A percentile compares a stretch with the other conserved stretches of the same genome.
These are phyloP conservation scores for Globisporangium irregulare DNA, from an alignment of 352 stramenopile species.

Conservation along the genomic window DNA sequence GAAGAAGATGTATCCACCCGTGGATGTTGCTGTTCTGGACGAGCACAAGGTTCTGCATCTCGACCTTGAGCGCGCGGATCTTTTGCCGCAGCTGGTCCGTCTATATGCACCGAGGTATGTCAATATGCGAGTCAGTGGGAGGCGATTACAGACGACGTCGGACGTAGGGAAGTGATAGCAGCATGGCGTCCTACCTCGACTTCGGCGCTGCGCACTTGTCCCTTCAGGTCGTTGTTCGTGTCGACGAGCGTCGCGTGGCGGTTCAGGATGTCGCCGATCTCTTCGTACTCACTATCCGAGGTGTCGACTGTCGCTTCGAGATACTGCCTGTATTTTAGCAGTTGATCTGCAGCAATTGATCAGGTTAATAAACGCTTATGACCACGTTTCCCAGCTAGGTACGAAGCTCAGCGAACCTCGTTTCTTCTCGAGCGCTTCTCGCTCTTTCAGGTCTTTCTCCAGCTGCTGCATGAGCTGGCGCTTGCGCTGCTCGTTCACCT, in stretches of 20 bases:
- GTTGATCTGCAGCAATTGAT: constrained; percentile 28
- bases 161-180: background rate
- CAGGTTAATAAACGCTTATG: background rate
- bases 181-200: constrained; percentile 33
- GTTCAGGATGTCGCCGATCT: constrained; percentile 84
- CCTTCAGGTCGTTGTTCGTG: constrained; percentile 85
- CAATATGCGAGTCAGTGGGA: background rate
- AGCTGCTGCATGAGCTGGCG: constrained; percentile 67
- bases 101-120: constrained; percentile 11
- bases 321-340: constrained; percentile 85
- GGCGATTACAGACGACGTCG: no score
- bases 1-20: constrained; percentile 18
- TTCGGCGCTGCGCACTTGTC: constrained; percentile 65
- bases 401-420: constrained; percentile 18
- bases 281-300: constrained; percentile 83
- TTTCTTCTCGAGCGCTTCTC: constrained; percentile 71
- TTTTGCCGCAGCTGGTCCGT: constrained; percentile 76
- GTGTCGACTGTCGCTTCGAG: constrained; percentile 79
- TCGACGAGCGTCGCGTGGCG: constrained; percentile 82
- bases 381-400: background rate
- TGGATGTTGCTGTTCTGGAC: constrained; percentile 87
- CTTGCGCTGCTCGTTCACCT: constrained; percentile 79
- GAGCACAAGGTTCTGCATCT: constrained; percentile 82
- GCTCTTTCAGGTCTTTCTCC: constrained; percentile 67
- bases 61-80: constrained; percentile 71